A percentile compares a stretch with the other conserved stretches of the same genome.
Evolutionary conservation across 108 stramenopile species (phyloP).

Genomic region (Cyclotella atomus): DNA sequence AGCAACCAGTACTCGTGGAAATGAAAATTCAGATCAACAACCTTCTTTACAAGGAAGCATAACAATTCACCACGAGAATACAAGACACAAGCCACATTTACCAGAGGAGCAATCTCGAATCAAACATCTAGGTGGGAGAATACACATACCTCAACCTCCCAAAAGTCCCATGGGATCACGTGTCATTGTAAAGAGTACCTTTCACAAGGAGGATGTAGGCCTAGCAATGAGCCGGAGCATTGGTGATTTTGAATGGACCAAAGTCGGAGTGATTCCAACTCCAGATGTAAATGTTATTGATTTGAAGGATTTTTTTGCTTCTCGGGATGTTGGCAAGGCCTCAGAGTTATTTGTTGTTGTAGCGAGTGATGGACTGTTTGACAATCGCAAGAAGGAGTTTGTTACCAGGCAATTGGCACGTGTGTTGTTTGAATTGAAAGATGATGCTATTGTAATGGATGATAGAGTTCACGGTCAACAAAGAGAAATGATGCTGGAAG

Average conservation of each 20-base stretch:
- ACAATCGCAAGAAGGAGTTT: constrained; percentile 55
- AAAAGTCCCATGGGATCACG: constrained; percentile 49
- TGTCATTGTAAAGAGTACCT: constrained; percentile 50
- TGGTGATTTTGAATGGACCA: constrained; percentile 72
- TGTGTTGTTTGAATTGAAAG: constrained; percentile 37
- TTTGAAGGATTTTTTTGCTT: constrained; percentile 44
- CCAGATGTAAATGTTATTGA: constrained; percentile 64
- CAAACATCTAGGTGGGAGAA: constrained; percentile 59
- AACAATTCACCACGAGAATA: constrained; percentile 43
- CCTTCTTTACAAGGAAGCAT: constrained; percentile 39
- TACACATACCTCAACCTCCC: constrained; percentile 61
- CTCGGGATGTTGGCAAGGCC: constrained; percentile 14
- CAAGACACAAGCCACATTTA: constrained; percentile 62
- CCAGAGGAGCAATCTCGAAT: constrained; percentile 70
- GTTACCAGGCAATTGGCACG: constrained; percentile 60
- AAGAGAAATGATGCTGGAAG: constrained; percentile 23
- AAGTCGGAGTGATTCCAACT: constrained; percentile 71
- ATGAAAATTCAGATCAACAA: constrained; percentile 3
- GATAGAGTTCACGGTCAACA: not conserved
- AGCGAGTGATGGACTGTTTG: constrained; percentile 80
- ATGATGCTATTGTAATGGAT: not conserved
- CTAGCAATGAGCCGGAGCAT: constrained; percentile 76
- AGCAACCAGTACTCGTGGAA: too few relatives aligned
- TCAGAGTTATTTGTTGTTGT: constrained; percentile 58
- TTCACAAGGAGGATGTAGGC: constrained; percentile 58